phyloP scores from a whole-genome alignment of 2,329 filamentous ascomycete genomes.

The Pestalotiopsis sp. region DNA sequence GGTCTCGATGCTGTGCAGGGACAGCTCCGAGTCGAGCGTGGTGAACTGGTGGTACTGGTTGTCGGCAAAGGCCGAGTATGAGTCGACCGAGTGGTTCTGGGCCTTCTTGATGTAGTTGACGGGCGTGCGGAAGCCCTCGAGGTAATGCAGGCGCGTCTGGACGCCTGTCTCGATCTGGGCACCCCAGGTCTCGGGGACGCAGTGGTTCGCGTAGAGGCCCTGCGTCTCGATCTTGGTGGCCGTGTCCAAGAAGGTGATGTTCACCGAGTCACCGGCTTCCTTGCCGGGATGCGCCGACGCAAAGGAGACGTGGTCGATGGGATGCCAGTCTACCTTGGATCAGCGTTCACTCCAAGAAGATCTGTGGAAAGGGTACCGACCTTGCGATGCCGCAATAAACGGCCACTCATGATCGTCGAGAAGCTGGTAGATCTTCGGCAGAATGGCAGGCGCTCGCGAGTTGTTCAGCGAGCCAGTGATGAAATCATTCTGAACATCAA shows the following conservation, averaged over 20 bases:
- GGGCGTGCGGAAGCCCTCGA: constrained; percentile 21
- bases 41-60: constrained; percentile 26
- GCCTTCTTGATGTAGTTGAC: constrained; percentile 26
- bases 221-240: constrained; percentile 24
- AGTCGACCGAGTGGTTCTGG: constrained; percentile 24
- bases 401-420: constrained; percentile 24
- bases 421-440: constrained; percentile 24
- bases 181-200: constrained; percentile 23
- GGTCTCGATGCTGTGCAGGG: constrained; percentile 22
- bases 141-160: constrained; percentile 19
- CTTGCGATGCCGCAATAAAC: constrained; percentile 24
- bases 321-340: constrained; percentile 21
- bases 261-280: constrained; percentile 18
- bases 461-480: constrained; percentile 24
- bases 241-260: constrained; percentile 23
- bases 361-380: no score
- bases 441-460: constrained; percentile 20
- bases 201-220: constrained; percentile 22
- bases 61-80: constrained; percentile 24
- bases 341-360: no score
- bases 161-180: constrained; percentile 22
- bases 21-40: constrained; percentile 21
- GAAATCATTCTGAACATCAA: constrained; percentile 25
- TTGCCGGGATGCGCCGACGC: constrained; percentile 19
- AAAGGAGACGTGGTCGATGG: constrained; percentile 22